Base-by-base conservation (phyloP, 805 yeast species). In the Candida verbasci region DNA sequence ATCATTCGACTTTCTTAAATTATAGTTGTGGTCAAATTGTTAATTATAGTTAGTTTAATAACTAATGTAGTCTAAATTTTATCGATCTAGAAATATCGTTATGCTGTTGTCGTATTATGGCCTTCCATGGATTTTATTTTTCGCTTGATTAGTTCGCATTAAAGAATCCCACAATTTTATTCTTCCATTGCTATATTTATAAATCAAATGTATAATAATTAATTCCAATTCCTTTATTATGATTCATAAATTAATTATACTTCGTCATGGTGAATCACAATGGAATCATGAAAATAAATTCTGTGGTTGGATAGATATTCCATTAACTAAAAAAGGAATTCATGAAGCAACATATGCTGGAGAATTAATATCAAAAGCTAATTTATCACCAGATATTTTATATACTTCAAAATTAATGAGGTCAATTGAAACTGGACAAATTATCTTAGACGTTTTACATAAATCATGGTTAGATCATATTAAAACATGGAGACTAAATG, bases 261-360 rank as follows among this genome's bases (percentile, higher is more conserved):
- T 67, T 26, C 65, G 73, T 43, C 73, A 67, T 45, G 73, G 73
- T 28, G 71, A 66, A 41, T 58, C 66, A 6, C 60, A 60, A 46
- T 62, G 70, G 62, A 67, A 67, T 41, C 62, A 65, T 33, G 68
- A 60, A 32, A 65, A 63, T 46, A 60, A 56, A 43, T 67, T 67
- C 45, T 63, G 72, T 37, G 73, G 73, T 10, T 67, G 73, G 73
- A 60, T 67, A 17, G 73, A 67, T 40, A 53, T 63, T n/a, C 62
- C 67, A 21, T 52, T 67, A 15, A 52, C 62, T 21, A 52, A 45
- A 6, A 62, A 60, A 37, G 73, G 73, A 5, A 50, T 55, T 35
- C 28, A 48, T 6, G 73, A 67, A 46, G 73, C 73, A 1, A 39
- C 42, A 12, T 47, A 56, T 37, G 73, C 70, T 6, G 68, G 64